phyloP scores from a whole-genome alignment of 441 rosid species.

The Gossypium laxum region DNA sequence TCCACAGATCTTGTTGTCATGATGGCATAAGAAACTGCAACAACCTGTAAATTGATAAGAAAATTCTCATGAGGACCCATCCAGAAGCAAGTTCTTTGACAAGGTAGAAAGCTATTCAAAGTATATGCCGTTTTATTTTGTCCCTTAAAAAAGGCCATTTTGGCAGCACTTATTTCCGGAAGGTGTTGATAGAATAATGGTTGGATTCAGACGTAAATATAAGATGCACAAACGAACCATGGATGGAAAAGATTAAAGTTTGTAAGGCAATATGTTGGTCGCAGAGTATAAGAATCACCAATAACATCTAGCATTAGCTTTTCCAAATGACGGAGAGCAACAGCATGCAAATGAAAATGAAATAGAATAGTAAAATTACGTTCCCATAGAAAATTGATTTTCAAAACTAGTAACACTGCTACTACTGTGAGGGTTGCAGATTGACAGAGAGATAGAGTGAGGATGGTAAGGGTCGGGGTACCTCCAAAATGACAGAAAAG shows the following conservation, averaged over 20 bases:
- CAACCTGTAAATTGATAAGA: conserved; percentile 32
- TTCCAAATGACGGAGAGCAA: not conserved
- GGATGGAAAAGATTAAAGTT: not conserved
- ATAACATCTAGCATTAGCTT: not conserved
- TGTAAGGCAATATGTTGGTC: not conserved
- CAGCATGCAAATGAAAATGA: not conserved
- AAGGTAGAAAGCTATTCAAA: not conserved
- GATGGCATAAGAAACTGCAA: conserved; percentile 76
- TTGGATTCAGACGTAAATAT: not conserved
- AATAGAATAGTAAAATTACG: not conserved
- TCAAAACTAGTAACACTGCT: not conserved
- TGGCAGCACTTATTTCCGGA: not conserved
- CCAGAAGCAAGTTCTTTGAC: not conserved
- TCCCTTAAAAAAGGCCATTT: not conserved
- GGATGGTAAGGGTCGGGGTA: conserved; percentile 1
- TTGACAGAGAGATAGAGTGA: not conserved
- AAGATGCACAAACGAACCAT: not conserved
- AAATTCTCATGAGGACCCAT: not conserved
- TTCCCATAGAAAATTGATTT: not conserved
- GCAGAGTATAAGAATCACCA: not conserved
- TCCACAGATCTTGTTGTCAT: conserved; percentile 52
- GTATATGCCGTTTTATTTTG: not conserved
- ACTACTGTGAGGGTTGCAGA: not conserved
- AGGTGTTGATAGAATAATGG: not conserved
- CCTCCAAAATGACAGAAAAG: conserved; percentile 65